A percentile compares a stretch with the other conserved stretches of the same genome.
phyloP scores from a whole-genome alignment of 441 rosid genomes.

The Kokia cookei region DNA sequence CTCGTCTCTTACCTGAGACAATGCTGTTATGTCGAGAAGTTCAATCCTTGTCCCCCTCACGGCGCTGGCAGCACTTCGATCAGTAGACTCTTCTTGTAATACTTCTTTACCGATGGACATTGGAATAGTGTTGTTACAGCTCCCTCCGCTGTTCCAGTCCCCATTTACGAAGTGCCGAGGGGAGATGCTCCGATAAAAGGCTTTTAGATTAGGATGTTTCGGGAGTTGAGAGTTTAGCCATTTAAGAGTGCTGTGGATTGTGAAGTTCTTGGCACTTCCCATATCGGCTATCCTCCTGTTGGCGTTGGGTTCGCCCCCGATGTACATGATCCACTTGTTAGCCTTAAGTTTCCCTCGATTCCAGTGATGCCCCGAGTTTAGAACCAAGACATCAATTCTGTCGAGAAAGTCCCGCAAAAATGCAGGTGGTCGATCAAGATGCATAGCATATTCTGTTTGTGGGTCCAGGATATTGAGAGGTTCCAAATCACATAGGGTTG shows the following conservation, averaged over 20 bases:
- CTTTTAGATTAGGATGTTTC: conserved; percentile 48
- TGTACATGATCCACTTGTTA: conserved; percentile 82
- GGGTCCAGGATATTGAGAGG: conserved; percentile 52
- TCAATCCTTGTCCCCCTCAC: conserved; percentile 70
- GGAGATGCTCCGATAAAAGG: conserved; percentile 81
- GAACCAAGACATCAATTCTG: conserved; percentile 61
- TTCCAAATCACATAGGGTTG: conserved; percentile 69
- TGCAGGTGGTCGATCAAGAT: conserved; percentile 89
- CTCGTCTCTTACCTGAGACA: conserved; percentile 82
- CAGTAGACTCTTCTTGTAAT: conserved; percentile 66
- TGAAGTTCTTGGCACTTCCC: conserved; percentile 74
- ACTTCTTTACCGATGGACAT: conserved; percentile 81
- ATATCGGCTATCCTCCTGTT: conserved; percentile 59
- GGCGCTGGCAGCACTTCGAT: conserved; percentile 52
- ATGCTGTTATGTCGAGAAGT: conserved; percentile 71
- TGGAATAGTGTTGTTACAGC: conserved; percentile 79
- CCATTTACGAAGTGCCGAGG: conserved; percentile 89
- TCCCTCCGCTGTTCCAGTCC: conserved; percentile 97
- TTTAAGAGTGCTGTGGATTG: conserved; percentile 67
- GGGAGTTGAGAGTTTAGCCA: conserved; percentile 81
- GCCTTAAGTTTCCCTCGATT: conserved; percentile 75
- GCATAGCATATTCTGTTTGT: conserved; percentile 72
- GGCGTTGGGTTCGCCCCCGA: conserved; percentile 55
- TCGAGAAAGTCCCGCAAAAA: conserved; percentile 55
- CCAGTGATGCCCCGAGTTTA: conserved; percentile 95